Conservation (phyloP, 2,329 filamentous ascomycete species). For the Diplodia seriata region DNA sequence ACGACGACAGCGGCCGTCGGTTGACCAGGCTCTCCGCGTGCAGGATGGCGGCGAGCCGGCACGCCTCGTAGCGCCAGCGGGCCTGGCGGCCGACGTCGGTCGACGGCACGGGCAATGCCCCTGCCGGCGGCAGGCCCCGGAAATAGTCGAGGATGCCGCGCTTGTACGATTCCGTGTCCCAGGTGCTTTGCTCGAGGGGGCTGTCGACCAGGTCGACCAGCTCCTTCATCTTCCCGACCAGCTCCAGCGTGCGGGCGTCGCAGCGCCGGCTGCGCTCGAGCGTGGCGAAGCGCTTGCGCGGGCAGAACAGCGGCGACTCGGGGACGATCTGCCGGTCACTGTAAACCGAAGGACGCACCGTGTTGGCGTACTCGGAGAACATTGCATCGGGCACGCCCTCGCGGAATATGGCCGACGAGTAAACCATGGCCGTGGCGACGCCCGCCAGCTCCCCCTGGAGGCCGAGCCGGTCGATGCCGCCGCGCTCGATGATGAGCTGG, state of each 20-base stretch:
- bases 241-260: conserved; percentile 34
- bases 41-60: conserved; percentile 44
- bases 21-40: conserved; percentile 44
- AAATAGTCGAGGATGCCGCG: conserved; percentile 11
- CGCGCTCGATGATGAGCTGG: conserved; percentile 45
- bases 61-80: conserved; percentile 46
- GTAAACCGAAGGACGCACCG: not conserved
- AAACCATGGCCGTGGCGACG: conserved; percentile 36
- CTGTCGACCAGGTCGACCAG: conserved; percentile 45
- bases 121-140: conserved; percentile 10
- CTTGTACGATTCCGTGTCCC: conserved; percentile 4
- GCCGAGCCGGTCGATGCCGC: conserved; percentile 44
- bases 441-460: conserved; percentile 44
- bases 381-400: conserved; percentile 40
- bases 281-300: conserved; percentile 40
- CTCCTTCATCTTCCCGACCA: conserved; percentile 41
- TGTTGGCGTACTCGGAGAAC: conserved; percentile 39
- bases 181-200: not conserved
- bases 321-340: conserved; percentile 36
- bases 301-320: conserved; percentile 47
- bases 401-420: conserved; percentile 44
- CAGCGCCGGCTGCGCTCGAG: conserved; percentile 39
- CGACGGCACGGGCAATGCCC: conserved; percentile 35
- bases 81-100: conserved; percentile 34
- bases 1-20: conserved; percentile 39